Evolutionary conservation across 176 grass and related monocot genomes (phyloP).

Genomic region (Oryza nivara): DNA sequence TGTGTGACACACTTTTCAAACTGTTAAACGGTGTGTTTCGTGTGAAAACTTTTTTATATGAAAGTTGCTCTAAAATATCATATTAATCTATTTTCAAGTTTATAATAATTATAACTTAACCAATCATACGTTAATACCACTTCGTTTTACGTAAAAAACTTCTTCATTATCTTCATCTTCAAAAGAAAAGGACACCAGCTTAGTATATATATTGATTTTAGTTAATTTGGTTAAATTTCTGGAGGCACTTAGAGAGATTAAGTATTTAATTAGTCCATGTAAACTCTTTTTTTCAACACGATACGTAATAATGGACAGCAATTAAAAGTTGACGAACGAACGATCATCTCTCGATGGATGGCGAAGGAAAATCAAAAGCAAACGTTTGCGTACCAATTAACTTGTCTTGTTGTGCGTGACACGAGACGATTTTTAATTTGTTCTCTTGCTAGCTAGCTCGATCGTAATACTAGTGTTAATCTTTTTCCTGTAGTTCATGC

Average conservation of each 20-base stretch:
- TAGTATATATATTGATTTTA: not conserved
- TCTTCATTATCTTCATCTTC: no score
- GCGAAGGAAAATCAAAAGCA: not conserved
- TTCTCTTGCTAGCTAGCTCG: no score
- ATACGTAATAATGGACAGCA: not conserved
- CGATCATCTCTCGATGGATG: not conserved
- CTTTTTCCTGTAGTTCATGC: not conserved
- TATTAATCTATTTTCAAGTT: no score
- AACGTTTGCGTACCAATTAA: not conserved
- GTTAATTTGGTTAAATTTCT: not conserved
- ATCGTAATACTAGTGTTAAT: no score
- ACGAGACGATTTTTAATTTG: not conserved
- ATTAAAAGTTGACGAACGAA: not conserved
- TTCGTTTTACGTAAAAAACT: no score
- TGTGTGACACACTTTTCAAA: no score
- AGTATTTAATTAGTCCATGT: not conserved
- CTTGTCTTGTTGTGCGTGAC: not conserved
- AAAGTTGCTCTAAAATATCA: no score
- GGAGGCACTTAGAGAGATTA: not conserved
- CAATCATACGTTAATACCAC: no score
- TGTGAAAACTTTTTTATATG: no score
- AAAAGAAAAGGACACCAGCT: no score
- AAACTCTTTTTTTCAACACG: not conserved
- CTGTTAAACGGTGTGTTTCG: no score
- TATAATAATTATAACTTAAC: no score